Evolutionary conservation across 2,329 filamentous ascomycete genomes (phyloP), one percentile per base, ranked within the genome.

Genomic region (Arthrinium phaeospermum): DNA sequence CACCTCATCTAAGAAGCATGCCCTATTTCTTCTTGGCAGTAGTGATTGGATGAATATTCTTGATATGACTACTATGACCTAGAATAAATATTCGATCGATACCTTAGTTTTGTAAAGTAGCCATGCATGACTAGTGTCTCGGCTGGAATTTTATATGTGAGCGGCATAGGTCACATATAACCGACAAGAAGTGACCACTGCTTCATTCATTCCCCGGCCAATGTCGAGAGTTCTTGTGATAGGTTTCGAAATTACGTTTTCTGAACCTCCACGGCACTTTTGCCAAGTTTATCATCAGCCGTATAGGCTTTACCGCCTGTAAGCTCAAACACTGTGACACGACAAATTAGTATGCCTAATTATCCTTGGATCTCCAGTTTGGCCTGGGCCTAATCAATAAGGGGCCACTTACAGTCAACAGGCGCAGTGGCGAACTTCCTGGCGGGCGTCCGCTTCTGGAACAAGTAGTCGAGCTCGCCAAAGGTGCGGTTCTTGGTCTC

Each of bases 381-480:
- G 6, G 4, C 6, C 27, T 34, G 27, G 27, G 13, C 1, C 16
- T 1, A 24, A 34, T 4, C 3, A 34, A 37, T 7, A 22, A 53
- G 5, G n/a, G 24, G 6, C 1, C 3, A 77, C 79, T 76, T 77
- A 81, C 79, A 71, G 37, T 81, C 80, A 46, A 80, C 46, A 12
- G 77, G 76, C 34, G 78, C 73, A 1, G 76, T 74, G 0, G 71
- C 46, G 68, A 82, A 86, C 70, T 83, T 80, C 70, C 81, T 78
- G 6, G 82, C 81, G 13, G 77, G 70, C 4, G 78, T 76, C 72
- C 77, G 80, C 68, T 75, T 78, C 70, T 85, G 81, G 76, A 88
- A 87, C 72, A 88, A 75, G n/a, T 82, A 78, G 73, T 87, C 86
- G 27, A 88, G 82, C 77, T 88, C 86, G 71, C 84, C 85, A 69